Evolutionary conservation across 2,329 filamentous ascomycete species (phyloP).

Genomic region (Aspergillus quadrilineatus): DNA sequence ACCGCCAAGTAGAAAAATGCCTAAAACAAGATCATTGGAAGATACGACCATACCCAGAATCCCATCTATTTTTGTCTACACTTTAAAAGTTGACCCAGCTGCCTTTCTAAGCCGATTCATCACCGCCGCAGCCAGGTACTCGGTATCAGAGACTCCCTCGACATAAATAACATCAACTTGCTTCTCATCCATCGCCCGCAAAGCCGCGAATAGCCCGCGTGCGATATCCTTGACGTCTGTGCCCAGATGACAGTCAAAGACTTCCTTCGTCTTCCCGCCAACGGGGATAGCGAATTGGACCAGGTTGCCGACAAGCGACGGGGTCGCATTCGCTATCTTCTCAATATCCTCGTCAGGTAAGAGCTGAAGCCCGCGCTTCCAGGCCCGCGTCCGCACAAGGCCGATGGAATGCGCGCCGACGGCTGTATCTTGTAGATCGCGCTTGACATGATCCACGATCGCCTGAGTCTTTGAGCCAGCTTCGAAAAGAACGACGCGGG

Average conservation of each 20-base stretch:
- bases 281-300: constrained; percentile 30
- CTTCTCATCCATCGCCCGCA: constrained; percentile 78
- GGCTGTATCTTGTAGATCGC: constrained; percentile 34
- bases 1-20: background rate
- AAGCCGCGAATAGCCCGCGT: constrained; percentile 79
- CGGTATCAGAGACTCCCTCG: constrained; percentile 74
- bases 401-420: constrained; percentile 35
- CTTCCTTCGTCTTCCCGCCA: constrained; percentile 30
- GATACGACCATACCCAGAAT: background rate
- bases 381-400: constrained; percentile 42
- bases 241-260: constrained; percentile 73
- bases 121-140: constrained; percentile 80
- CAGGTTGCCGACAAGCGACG: constrained; percentile 27
- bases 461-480: constrained; percentile 39
- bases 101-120: constrained; percentile 83
- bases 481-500: constrained; percentile 81
- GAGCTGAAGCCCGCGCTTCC: constrained; percentile 33
- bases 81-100: constrained; percentile 57
- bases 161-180: constrained; percentile 83
- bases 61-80: constrained; percentile 28
- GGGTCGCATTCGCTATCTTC: constrained; percentile 23
- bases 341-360: constrained; percentile 23
- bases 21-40: background rate
- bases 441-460: constrained; percentile 33
- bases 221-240: constrained; percentile 71